A percentile compares a stretch with the other conserved stretches of the same genome.
Evolutionary conservation across 169 alveolate genomes (phyloP).

Genomic region (Eimeria maxima): DNA sequence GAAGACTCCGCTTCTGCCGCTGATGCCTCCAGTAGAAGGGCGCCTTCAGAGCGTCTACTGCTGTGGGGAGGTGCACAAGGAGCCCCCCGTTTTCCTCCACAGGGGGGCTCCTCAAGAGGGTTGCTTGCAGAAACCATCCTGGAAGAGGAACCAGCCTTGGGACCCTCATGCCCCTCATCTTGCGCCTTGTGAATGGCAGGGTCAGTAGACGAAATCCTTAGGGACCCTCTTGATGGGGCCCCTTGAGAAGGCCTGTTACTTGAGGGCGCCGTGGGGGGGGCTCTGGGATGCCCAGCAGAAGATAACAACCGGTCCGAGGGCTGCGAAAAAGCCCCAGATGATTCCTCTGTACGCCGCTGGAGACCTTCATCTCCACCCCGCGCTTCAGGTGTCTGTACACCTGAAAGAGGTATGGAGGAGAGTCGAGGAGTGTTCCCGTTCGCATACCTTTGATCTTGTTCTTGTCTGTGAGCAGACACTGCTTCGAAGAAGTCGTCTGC

Average conservation of each 20-base stretch:
- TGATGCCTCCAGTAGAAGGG: background rate
- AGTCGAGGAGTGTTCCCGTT: background rate
- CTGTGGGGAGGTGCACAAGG: background rate
- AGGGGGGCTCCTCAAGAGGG: background rate
- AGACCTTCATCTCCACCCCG: background rate
- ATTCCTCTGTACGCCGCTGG: background rate
- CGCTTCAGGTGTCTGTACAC: conserved; percentile 23
- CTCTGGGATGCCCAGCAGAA: background rate
- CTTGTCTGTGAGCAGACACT: conserved; percentile 41
- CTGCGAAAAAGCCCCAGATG: background rate
- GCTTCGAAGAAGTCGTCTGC: conserved; percentile 56
- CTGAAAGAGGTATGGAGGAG: conserved; percentile 53
- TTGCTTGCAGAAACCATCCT: background rate
- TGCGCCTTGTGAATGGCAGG: background rate
- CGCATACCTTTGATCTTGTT: conserved; percentile 5
- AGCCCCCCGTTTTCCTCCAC: background rate
- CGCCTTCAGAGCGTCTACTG: background rate
- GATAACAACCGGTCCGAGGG: background rate
- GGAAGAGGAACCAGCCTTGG: background rate
- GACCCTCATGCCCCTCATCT: background rate
- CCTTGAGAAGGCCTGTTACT: background rate
- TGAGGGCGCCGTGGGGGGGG: conserved; percentile 17
- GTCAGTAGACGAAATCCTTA: background rate
- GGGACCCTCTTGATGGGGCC: background rate
- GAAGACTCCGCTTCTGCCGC: conserved; percentile 44